Conservation (phyloP, 2,329 filamentous ascomycete genomes). For the Pestalotiopsis sp. region DNA sequence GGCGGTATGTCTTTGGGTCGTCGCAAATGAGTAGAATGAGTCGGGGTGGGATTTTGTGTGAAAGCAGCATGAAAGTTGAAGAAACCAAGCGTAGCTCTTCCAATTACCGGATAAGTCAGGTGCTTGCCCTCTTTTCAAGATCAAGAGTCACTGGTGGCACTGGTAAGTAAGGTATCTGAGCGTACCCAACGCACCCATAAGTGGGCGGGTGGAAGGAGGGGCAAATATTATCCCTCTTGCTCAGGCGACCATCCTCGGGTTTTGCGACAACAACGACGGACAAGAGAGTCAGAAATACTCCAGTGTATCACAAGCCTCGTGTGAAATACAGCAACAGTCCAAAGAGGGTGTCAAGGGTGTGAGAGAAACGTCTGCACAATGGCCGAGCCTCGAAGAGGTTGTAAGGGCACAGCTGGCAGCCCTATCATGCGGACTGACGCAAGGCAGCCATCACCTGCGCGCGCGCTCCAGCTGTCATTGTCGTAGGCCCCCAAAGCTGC, state of each 20-base stretch:
- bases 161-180: not conserved
- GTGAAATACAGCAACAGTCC: not conserved
- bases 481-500: not conserved
- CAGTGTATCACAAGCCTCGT: not conserved
- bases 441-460: slow-evolving; percentile 13
- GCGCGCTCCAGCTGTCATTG: not conserved
- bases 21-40: too few relatives aligned
- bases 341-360: not conserved
- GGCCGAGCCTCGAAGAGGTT: not conserved
- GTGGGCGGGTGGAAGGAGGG: not conserved
- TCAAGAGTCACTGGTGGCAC: not conserved
- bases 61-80: too few relatives aligned
- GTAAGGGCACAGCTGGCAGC: slow-evolving; percentile 3
- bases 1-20: too few relatives aligned
- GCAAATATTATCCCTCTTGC: not conserved
- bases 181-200: not conserved
- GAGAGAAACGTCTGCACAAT: not conserved
- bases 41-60: too few relatives aligned
- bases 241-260: not conserved
- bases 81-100: too few relatives aligned
- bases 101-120: not conserved
- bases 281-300: not conserved
- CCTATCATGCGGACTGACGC: slow-evolving; percentile 12
- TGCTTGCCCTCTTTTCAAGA: not conserved
- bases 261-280: not conserved